A percentile compares a stretch with the other conserved stretches of the same genome.
These are phyloP conservation scores for Didymella pinodella DNA, from an alignment of 2,329 filamentous ascomycete genomes.

Conservation along the genomic window DNA sequence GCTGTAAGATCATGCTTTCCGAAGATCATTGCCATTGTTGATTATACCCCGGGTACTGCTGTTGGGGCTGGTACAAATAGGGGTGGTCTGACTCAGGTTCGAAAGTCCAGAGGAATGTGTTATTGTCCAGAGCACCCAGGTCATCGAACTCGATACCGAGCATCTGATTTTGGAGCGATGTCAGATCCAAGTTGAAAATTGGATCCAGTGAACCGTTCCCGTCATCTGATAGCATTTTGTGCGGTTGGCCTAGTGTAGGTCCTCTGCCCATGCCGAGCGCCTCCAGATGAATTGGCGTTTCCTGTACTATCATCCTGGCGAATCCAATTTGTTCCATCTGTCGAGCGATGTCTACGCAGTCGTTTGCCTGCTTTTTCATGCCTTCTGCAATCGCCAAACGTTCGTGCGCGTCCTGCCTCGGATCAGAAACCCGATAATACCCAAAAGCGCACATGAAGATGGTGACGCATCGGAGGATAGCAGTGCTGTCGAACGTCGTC, in stretches of 20 bases:
- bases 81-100: slow-evolving; percentile 44
- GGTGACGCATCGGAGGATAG: slow-evolving; percentile 44
- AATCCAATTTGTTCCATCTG: slow-evolving; percentile 48
- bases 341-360: slow-evolving; percentile 5
- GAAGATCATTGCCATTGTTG: neutral
- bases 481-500: slow-evolving; percentile 49
- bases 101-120: slow-evolving; percentile 41
- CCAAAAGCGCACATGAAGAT: slow-evolving; percentile 49
- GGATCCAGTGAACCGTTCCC: slow-evolving; percentile 39
- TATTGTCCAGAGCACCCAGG: slow-evolving; percentile 41
- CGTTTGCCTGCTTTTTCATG: slow-evolving; percentile 31
- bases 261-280: slow-evolving; percentile 38
- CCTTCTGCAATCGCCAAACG: slow-evolving; percentile 31
- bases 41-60: slow-evolving; percentile 12
- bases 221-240: slow-evolving; percentile 16
- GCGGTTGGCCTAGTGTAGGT: slow-evolving; percentile 7
- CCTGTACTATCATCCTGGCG: slow-evolving; percentile 45
- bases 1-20: neutral
- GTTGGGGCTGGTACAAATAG: slow-evolving; percentile 35
- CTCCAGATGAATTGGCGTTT: slow-evolving; percentile 43
- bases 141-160: slow-evolving; percentile 47
- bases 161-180: slow-evolving; percentile 44
- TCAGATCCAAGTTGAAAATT: slow-evolving; percentile 46
- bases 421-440: slow-evolving; percentile 39
- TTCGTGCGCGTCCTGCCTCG: slow-evolving; percentile 39